Percentiles rank a stretch among this genome's conserved stretches.
phyloP scores from a whole-genome alignment of 306 rosid species.

The Sechiopsis laciniata region DNA sequence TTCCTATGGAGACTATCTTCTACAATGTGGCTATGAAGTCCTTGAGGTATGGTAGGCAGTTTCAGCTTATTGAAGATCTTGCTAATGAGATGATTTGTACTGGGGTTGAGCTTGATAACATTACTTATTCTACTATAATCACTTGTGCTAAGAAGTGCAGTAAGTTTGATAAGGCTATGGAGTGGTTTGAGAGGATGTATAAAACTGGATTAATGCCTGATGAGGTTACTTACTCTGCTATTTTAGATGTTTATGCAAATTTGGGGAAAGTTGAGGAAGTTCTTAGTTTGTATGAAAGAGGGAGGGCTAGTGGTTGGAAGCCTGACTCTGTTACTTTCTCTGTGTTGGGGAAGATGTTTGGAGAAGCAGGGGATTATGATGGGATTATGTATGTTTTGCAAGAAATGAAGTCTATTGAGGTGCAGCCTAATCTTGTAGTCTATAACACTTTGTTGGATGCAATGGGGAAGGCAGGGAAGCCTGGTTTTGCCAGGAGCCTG shows the following conservation, averaged over 20 bases:
- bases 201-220: conserved; percentile 91
- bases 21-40: conserved; percentile 96
- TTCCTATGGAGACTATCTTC: conserved; percentile 87
- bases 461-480: conserved; percentile 92
- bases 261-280: conserved; percentile 81
- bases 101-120: conserved; percentile 60
- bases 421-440: conserved; percentile 80
- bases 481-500: conserved; percentile 76
- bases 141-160: conserved; percentile 70
- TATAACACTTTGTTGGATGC: conserved; percentile 91
- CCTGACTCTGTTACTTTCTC: conserved; percentile 73
- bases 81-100: conserved; percentile 71
- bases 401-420: conserved; percentile 70
- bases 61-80: conserved; percentile 68
- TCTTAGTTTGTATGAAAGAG: conserved; percentile 74
- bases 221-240: conserved; percentile 88
- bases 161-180: conserved; percentile 63
- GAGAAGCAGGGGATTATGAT: conserved; percentile 88
- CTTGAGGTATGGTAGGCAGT: conserved; percentile 82
- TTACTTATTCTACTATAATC: conserved; percentile 82
- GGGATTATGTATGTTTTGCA: conserved; percentile 78
- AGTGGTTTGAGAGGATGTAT: conserved; percentile 96
- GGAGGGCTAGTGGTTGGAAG: conserved; percentile 87
- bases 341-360: conserved; percentile 90
- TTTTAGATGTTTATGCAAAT: conserved; percentile 83